Conservation (phyloP, 2,329 filamentous ascomycete genomes). For the Pleoardoris graminearum region DNA sequence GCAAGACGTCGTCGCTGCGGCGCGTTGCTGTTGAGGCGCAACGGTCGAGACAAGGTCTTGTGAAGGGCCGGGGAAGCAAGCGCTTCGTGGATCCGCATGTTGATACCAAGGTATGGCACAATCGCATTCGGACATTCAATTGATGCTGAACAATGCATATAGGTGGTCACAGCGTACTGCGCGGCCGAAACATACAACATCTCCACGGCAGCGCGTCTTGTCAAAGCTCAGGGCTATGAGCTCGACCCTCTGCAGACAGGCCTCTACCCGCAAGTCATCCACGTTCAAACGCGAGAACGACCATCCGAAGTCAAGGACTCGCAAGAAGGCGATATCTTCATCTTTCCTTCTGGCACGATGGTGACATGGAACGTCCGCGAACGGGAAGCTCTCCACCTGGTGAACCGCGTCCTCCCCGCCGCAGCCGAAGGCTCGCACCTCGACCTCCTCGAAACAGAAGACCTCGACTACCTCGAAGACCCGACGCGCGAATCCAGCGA, state of each 20-base stretch:
- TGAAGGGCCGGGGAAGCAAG: conserved; percentile 52
- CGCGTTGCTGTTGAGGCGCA: conserved; percentile 87
- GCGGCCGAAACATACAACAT: conserved; percentile 70
- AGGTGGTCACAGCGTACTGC: conserved; percentile 66
- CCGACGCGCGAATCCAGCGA: conserved; percentile 70
- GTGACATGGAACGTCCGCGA: conserved; percentile 89
- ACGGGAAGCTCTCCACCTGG: conserved; percentile 60
- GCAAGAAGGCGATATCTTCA: conserved; percentile 80
- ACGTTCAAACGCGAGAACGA: conserved; percentile 55
- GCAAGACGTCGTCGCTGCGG: conserved; percentile 66
- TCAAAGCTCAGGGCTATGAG: conserved; percentile 62
- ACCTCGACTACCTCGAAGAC: conserved; percentile 85
- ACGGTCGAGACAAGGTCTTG: conserved; percentile 55
- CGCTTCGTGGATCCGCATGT: conserved; percentile 52
- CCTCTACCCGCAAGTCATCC: conserved; percentile 67
- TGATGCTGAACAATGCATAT: conserved; percentile 4
- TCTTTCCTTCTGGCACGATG: conserved; percentile 92
- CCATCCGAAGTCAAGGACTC: conserved; percentile 49
- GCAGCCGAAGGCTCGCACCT: conserved; percentile 77
- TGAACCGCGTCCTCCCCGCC: conserved; percentile 69
- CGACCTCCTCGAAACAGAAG: conserved; percentile 77
- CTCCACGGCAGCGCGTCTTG: conserved; percentile 58
- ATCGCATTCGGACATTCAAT: background rate
- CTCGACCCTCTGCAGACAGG: conserved; percentile 66
- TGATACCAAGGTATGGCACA: conserved; percentile 47